Conservation (phyloP, 768 basidiomycete species). For the Termitomyces sp. region DNA sequence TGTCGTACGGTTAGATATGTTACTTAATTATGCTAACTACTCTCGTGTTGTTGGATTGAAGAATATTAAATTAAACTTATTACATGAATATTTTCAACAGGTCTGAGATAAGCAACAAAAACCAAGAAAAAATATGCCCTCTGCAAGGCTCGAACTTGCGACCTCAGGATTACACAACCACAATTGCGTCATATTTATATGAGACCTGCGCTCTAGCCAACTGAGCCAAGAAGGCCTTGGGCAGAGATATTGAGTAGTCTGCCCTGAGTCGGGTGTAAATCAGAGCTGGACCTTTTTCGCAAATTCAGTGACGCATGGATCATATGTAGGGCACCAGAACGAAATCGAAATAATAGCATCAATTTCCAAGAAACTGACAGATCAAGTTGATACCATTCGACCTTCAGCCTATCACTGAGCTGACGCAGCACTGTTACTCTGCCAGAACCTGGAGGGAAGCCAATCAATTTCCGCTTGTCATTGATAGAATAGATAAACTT, state of each 20-base stretch:
- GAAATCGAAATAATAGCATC: background rate
- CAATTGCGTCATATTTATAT: background rate
- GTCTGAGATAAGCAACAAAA: background rate
- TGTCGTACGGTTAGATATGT: background rate
- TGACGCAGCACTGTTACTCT: conserved; percentile 21
- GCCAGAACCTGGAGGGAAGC: conserved; percentile 23
- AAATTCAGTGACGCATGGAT: background rate
- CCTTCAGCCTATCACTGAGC: conserved; percentile 18
- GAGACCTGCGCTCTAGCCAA: conserved; percentile 8
- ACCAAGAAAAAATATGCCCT: conserved; percentile 29
- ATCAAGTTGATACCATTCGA: too few species aligned
- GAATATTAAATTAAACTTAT: too few species aligned
- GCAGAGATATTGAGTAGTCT: too few species aligned
- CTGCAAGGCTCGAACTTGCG: conserved; percentile 54
- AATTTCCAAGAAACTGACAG: too few species aligned
- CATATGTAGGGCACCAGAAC: background rate
- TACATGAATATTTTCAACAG: too few species aligned
- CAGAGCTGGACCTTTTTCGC: too few species aligned
- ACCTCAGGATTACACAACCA: conserved; percentile 39
- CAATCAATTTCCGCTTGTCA: background rate
- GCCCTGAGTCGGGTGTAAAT: too few species aligned
- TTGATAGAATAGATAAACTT: conserved; percentile 6
- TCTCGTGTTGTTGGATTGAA: background rate
- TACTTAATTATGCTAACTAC: background rate
- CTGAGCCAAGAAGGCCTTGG: conserved; percentile 9